Conservation (phyloP, 1,139 yeast genomes). For the Hemisphaericaspora lyxosophila region DNA sequence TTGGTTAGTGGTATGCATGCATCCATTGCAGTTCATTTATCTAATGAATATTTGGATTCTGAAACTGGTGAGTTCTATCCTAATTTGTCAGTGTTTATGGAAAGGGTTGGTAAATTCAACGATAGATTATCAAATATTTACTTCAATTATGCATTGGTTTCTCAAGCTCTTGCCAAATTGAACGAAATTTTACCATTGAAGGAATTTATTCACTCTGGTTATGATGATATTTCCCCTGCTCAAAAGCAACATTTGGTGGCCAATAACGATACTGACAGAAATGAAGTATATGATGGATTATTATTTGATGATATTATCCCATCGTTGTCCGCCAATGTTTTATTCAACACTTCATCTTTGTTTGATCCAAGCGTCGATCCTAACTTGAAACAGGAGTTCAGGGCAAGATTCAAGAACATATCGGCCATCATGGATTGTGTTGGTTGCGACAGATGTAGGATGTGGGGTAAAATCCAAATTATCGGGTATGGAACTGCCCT, state of each 20-base stretch:
- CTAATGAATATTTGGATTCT: conserved; percentile 78
- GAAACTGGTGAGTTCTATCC: conserved; percentile 82
- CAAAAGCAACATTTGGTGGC: conserved; percentile 50
- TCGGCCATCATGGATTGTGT: conserved; percentile 97
- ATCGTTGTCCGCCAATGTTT: conserved; percentile 27
- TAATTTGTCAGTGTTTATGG: conserved; percentile 77
- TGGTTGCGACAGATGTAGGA: conserved; percentile 94
- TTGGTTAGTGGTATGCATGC: conserved; percentile 94
- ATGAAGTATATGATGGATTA: conserved; percentile 41
- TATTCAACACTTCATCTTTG: conserved; percentile 47
- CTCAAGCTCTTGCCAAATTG: conserved; percentile 75
- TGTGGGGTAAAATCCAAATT: conserved; percentile 98
- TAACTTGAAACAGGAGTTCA: conserved; percentile 76
- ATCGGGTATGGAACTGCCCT: conserved; percentile 97
- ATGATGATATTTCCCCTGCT: conserved; percentile 20
- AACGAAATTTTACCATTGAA: conserved; percentile 31
- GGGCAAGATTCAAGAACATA: conserved; percentile 82
- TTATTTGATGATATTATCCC: conserved; percentile 32
- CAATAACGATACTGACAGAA: conserved; percentile 26
- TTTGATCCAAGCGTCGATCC: conserved; percentile 60
- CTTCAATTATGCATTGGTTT: conserved; percentile 86
- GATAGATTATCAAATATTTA: conserved; percentile 88
- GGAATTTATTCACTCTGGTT: conserved; percentile 25
- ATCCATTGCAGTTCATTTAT: conserved; percentile 88
- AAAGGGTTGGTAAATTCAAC: conserved; percentile 84